phyloP scores from a whole-genome alignment of 805 yeast genomes.

The Jamesozyma gamospora region DNA sequence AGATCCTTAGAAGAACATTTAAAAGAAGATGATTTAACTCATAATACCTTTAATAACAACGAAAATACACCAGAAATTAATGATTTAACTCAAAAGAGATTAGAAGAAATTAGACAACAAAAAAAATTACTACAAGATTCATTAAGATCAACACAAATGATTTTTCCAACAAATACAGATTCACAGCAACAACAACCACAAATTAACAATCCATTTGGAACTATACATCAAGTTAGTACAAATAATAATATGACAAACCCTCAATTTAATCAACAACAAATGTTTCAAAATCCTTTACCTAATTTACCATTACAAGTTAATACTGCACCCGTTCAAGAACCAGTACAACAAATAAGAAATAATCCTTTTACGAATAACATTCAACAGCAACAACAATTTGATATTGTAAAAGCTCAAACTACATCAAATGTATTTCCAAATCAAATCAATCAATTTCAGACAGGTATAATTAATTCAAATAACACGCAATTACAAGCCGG shows the following conservation, averaged over 20 bases:
- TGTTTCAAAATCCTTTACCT: slow-evolving; percentile 1
- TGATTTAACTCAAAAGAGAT: slow-evolving; percentile 23
- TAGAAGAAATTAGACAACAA: slow-evolving; percentile 28
- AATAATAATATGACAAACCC: background rate
- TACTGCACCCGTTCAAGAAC: slow-evolving; percentile 11
- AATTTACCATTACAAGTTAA: slow-evolving; percentile 3
- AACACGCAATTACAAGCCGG: background rate
- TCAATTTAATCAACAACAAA: slow-evolving; percentile 13
- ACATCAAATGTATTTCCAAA: background rate
- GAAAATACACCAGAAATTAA: background rate
- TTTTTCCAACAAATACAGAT: too few relatives aligned
- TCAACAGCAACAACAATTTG: slow-evolving; percentile 12
- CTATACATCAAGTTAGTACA: background rate
- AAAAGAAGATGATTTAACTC: slow-evolving; percentile 53
- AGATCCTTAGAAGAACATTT: slow-evolving; percentile 80
- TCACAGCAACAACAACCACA: slow-evolving; percentile 21
- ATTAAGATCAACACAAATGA: slow-evolving; percentile 22
- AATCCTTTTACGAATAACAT: slow-evolving; percentile 10
- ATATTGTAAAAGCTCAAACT: slow-evolving; percentile 1
- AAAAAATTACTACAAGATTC: slow-evolving; percentile 26
- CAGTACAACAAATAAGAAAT: slow-evolving; percentile 9
- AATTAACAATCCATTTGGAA: slow-evolving; percentile 28
- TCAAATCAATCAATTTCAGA: background rate
- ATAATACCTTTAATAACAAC: slow-evolving; percentile 10
- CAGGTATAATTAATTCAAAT: background rate